These are phyloP conservation scores for Pleurotus cornucopiae DNA, from an alignment of 768 basidiomycete species.

Conservation along the genomic window DNA sequence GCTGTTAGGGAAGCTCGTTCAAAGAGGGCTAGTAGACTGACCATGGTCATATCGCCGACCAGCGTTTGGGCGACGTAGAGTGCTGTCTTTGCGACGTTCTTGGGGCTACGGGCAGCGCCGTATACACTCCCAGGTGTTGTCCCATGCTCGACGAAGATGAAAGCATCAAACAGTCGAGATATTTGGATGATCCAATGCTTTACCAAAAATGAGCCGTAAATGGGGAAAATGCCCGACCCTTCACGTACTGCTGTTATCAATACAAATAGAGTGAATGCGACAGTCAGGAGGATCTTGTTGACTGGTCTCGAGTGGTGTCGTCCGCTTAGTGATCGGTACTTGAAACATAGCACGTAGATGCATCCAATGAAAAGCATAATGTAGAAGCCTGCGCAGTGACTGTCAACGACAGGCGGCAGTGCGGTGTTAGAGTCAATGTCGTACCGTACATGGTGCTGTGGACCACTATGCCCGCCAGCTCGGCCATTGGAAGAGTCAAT, in stretches of 20 bases:
- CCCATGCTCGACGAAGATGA: background rate
- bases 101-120: background rate
- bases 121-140: background rate
- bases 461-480: conserved; percentile 2
- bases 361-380: conserved; percentile 7
- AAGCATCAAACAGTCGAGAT: conserved; percentile 6
- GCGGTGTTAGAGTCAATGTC: background rate
- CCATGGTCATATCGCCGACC: conserved; percentile 7
- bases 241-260: conserved; percentile 5
- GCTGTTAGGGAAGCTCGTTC: background rate
- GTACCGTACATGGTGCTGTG: conserved; percentile 2
- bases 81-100: conserved; percentile 6
- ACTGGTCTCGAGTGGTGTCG: conserved; percentile 2
- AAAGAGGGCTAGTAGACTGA: background rate
- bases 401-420: background rate
- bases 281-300: conserved; percentile 3
- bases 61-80: conserved; percentile 7
- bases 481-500: conserved; percentile 1
- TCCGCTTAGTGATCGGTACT: background rate
- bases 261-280: background rate
- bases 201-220: background rate
- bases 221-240: background rate
- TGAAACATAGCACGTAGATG: conserved; percentile 1
- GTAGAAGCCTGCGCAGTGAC: background rate
- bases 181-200: conserved; percentile 7